Conservation (phyloP, 176 grass and related monocot genomes). For the Raddia distichophylla region DNA sequence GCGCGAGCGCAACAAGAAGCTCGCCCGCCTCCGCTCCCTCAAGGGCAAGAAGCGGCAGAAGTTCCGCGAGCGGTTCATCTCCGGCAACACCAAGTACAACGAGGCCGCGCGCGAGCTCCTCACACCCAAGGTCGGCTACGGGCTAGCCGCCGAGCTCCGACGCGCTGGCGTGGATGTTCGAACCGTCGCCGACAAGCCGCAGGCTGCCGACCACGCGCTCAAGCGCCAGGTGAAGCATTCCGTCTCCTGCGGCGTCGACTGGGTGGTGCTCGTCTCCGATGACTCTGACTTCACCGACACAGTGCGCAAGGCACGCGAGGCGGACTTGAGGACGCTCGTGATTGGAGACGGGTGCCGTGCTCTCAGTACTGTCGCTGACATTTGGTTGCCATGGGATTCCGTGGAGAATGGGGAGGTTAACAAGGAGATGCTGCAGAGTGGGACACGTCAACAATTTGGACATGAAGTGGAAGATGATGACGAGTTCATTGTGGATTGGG, state of each 20-base stretch:
- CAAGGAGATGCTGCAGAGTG: constrained; percentile 55
- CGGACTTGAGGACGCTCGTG: constrained; percentile 75
- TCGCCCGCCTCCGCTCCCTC: constrained; percentile 77
- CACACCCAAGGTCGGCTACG: constrained; percentile 75
- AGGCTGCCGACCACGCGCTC: constrained; percentile 86
- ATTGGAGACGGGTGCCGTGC: constrained; percentile 66
- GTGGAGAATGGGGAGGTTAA: constrained; percentile 82
- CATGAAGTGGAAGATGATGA: constrained; percentile 41
- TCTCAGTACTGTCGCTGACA: constrained; percentile 63
- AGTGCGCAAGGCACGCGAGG: constrained; percentile 62
- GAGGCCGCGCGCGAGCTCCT: constrained; percentile 74
- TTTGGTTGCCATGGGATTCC: constrained; percentile 83
- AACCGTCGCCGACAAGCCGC: constrained; percentile 80
- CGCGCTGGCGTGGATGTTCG: constrained; percentile 84
- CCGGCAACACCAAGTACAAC: constrained; percentile 84
- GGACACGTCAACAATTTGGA: constrained; percentile 22
- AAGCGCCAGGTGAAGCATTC: constrained; percentile 81
- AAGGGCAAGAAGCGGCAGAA: constrained; percentile 95
- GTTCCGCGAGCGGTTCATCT: constrained; percentile 74
- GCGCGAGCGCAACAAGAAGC: constrained; percentile 95
- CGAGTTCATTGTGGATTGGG: constrained; percentile 41
- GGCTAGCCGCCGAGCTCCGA: constrained; percentile 78
- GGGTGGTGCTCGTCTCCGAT: constrained; percentile 83
- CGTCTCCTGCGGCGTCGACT: constrained; percentile 73
- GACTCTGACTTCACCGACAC: constrained; percentile 87